These are phyloP conservation scores for Botryotinia narcissicola DNA, from an alignment of 2,329 filamentous ascomycete species.

Conservation along the genomic window DNA sequence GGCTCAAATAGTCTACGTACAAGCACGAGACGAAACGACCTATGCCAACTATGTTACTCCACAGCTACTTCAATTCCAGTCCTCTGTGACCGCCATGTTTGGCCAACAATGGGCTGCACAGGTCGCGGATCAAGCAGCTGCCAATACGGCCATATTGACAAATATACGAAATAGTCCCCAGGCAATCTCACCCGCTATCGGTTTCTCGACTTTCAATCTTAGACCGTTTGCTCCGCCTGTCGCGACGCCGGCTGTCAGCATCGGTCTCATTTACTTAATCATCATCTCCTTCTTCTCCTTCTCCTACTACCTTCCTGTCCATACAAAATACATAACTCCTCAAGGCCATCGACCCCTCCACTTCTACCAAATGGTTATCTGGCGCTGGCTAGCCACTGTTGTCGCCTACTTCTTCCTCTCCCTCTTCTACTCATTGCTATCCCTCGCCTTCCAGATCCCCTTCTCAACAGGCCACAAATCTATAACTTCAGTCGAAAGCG, in stretches of 20 bases:
- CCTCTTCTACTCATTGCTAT: slow-evolving; percentile 61
- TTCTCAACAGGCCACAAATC: slow-evolving; percentile 51
- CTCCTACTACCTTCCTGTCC: slow-evolving; percentile 62
- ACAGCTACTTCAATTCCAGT: slow-evolving; percentile 21
- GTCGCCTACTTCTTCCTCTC: slow-evolving; percentile 60
- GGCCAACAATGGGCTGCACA: slow-evolving; percentile 15
- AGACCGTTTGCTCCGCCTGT: slow-evolving; percentile 56
- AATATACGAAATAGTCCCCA: slow-evolving; percentile 51
- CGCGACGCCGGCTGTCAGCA: slow-evolving; percentile 56
- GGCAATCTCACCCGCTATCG: slow-evolving; percentile 54
- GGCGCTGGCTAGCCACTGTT: slow-evolving; percentile 56
- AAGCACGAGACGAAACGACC: slow-evolving; percentile 55
- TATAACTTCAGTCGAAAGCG: slow-evolving; percentile 43
- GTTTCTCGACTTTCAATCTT: slow-evolving; percentile 55
- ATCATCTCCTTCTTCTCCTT: slow-evolving; percentile 64
- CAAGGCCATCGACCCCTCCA: slow-evolving; percentile 56
- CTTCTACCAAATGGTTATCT: slow-evolving; percentile 56
- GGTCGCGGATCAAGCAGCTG: slow-evolving; percentile 32
- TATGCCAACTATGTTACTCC: slow-evolving; percentile 54
- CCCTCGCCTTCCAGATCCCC: slow-evolving; percentile 61
- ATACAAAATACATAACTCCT: slow-evolving; percentile 56
- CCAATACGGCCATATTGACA: slow-evolving; percentile 39
- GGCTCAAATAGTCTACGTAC: slow-evolving; percentile 54
- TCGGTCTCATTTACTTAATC: slow-evolving; percentile 65
- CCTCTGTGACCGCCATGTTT: not conserved